Evolutionary conservation across 2,329 filamentous ascomycete genomes (phyloP).

Genomic region (Sclerotinia trifoliorum): DNA sequence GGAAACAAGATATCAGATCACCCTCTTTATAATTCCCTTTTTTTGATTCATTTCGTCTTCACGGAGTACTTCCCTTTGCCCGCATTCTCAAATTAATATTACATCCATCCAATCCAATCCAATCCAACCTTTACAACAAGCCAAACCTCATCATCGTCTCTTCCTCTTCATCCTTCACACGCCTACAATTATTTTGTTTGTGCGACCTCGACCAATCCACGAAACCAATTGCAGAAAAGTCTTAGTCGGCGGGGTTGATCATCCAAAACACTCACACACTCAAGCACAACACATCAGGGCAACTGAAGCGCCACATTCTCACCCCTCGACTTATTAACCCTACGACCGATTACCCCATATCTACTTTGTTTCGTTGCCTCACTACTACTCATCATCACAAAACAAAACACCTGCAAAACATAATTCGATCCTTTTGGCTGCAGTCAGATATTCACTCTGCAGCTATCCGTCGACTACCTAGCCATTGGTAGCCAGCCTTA

Average conservation of each 20-base stretch:
- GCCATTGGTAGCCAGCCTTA: slow-evolving; percentile 19
- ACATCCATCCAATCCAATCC: background rate
- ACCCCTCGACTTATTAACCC: slow-evolving; percentile 4
- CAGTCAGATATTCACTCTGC: slow-evolving; percentile 15
- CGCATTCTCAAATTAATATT: background rate
- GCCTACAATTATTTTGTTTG: background rate
- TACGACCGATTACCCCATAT: slow-evolving; percentile 12
- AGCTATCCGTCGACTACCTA: slow-evolving; percentile 11
- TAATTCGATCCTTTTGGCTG: background rate
- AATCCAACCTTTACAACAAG: background rate
- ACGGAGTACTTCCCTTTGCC: background rate
- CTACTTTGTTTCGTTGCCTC: background rate
- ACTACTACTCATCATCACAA: slow-evolving; percentile 4
- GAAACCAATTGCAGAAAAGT: background rate
- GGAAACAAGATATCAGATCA: background rate
- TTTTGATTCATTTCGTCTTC: background rate
- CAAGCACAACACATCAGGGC: slow-evolving; percentile 2
- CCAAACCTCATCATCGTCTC: background rate
- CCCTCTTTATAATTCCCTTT: background rate
- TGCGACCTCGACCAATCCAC: background rate
- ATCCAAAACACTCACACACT: background rate
- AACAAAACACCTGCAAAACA: slow-evolving; percentile 13
- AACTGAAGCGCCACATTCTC: slow-evolving; percentile 18
- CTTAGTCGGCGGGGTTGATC: slow-evolving; percentile 15
- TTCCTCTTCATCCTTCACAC: background rate